Percentiles rank a stretch among this genome's conserved stretches.
Conservation (phyloP, 331 rosid genomes). For the Malus hybrid region DNA sequence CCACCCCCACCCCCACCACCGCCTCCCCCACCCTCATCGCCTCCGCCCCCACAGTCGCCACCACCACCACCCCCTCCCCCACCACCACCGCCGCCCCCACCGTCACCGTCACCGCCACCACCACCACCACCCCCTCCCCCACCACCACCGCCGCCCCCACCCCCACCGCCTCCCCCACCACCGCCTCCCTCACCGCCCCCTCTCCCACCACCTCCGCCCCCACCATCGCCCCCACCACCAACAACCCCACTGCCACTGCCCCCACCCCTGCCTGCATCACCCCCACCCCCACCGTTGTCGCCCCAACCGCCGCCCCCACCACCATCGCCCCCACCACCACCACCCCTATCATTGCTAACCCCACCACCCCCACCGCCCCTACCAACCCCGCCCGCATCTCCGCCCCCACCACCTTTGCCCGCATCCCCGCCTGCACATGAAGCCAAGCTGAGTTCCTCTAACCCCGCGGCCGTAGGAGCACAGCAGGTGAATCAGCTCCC, state of each 20-base stretch:
- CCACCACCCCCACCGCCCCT: too few species aligned
- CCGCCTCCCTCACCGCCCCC: not conserved
- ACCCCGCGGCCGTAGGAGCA: not conserved
- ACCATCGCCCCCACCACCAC: not conserved
- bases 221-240: too few species aligned
- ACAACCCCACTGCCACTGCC: not conserved
- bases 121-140: not conserved
- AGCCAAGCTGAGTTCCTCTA: not conserved
- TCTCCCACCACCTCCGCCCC: too few species aligned
- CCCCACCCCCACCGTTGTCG: too few species aligned
- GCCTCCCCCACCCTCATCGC: too few species aligned
- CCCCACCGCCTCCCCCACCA: fast-evolving
- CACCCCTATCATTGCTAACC: not conserved
- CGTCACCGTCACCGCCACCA: fast-evolving
- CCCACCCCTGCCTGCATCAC: not conserved
- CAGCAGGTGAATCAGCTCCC: slow-evolving; percentile 1
- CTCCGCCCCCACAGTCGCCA: not conserved
- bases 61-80: too few species aligned
- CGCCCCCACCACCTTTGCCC: too few species aligned
- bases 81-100: not conserved
- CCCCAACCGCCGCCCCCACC: too few species aligned
- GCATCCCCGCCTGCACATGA: too few species aligned
- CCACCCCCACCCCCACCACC: not conserved
- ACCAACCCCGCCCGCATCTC: too few species aligned
- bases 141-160: too few species aligned